Percentiles rank a stretch among this genome's conserved stretches.
phyloP scores from a whole-genome alignment of 1,139 yeast species.

The Williopsis jadinii region DNA sequence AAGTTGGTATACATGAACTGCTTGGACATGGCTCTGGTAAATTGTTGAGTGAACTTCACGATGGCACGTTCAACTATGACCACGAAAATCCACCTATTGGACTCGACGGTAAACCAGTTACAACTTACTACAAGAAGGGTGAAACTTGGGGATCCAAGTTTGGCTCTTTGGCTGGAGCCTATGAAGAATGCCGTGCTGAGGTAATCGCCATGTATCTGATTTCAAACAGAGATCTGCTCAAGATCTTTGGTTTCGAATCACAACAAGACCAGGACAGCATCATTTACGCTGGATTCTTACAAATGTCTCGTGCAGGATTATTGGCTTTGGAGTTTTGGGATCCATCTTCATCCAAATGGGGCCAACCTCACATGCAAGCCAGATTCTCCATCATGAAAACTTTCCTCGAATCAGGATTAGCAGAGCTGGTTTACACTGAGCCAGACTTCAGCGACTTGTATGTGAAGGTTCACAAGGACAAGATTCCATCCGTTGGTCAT shows the following conservation, averaged over 20 bases:
- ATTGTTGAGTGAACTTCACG: slow-evolving; percentile 55
- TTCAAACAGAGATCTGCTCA: slow-evolving; percentile 58
- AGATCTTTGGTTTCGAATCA: slow-evolving; percentile 61
- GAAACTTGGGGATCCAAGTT: slow-evolving; percentile 89
- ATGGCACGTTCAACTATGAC: slow-evolving; percentile 69
- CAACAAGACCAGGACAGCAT: slow-evolving; percentile 57
- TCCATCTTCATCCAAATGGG: slow-evolving; percentile 77
- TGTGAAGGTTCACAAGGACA: slow-evolving; percentile 49
- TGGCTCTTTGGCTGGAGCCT: slow-evolving; percentile 76
- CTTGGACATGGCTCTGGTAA: slow-evolving; percentile 94
- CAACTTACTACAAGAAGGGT: slow-evolving; percentile 66
- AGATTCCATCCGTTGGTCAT: slow-evolving; percentile 63
- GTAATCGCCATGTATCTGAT: slow-evolving; percentile 78
- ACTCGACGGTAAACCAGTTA: slow-evolving; percentile 48
- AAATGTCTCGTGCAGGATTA: slow-evolving; percentile 86
- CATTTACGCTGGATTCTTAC: slow-evolving; percentile 57
- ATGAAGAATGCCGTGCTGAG: slow-evolving; percentile 92
- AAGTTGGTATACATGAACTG: slow-evolving; percentile 86
- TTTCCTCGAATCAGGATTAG: slow-evolving; percentile 59
- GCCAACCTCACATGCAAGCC: slow-evolving; percentile 96
- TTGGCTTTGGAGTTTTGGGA: slow-evolving; percentile 83
- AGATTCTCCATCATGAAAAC: slow-evolving; percentile 78
- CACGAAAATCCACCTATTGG: slow-evolving; percentile 49
- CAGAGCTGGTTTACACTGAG: slow-evolving; percentile 41
- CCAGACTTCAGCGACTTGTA: slow-evolving; percentile 50